These are phyloP conservation scores for Boletus vermiculosoides DNA, from an alignment of 768 basidiomycete genomes.

Conservation along the genomic window DNA sequence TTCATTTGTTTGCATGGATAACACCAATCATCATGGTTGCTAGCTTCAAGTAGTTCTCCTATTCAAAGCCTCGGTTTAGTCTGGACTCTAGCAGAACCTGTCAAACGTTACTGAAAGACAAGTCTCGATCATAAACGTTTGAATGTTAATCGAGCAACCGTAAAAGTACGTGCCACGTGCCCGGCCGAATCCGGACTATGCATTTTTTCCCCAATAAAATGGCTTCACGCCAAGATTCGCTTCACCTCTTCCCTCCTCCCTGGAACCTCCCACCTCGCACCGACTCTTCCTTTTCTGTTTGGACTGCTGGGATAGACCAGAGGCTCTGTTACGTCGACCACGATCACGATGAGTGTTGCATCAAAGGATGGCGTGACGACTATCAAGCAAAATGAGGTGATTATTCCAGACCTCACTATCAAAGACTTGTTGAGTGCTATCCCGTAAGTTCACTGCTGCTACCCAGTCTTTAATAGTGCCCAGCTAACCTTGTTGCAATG, in stretches of 20 bases:
- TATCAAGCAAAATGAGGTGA: conserved; percentile 56
- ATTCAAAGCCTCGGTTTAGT: background rate
- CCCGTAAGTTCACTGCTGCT: conserved; percentile 54
- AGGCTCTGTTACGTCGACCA: conserved; percentile 5
- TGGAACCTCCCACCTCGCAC: background rate
- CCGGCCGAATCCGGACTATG: conserved; percentile 24
- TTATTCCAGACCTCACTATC: conserved; percentile 81
- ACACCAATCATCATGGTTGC: background rate
- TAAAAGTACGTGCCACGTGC: conserved; percentile 22
- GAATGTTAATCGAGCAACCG: too few relatives aligned
- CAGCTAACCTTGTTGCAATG: background rate
- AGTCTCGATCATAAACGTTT: background rate
- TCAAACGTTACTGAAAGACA: background rate
- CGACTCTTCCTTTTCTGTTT: background rate
- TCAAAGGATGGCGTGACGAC: conserved; percentile 23
- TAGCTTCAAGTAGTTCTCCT: background rate
- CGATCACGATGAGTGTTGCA: conserved; percentile 21
- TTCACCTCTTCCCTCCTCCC: background rate
- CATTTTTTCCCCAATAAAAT: conserved; percentile 30
- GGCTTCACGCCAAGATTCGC: background rate
- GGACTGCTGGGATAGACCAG: conserved; percentile 8
- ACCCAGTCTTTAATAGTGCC: background rate
- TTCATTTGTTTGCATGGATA: background rate
- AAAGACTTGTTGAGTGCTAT: conserved; percentile 85
- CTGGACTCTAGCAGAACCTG: background rate